phyloP scores from a whole-genome alignment of 768 basidiomycete species.

The Chiua virens region DNA sequence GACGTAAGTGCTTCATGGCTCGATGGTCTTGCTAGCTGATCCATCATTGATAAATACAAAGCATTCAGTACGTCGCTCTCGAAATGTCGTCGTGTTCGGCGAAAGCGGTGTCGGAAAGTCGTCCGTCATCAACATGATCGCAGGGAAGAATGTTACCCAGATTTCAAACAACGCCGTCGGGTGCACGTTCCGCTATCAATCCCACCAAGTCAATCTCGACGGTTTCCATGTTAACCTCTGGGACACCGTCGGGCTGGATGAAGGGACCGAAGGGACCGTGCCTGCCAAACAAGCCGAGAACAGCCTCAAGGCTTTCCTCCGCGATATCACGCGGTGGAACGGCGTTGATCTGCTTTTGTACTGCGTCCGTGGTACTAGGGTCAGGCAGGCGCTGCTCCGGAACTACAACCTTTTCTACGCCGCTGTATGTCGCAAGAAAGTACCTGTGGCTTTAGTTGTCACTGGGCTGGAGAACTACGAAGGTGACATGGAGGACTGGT shows the following conservation, averaged over 20 bases:
- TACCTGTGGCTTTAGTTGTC: conserved; percentile 34
- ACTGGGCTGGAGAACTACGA: conserved; percentile 37
- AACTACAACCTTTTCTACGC: conserved; percentile 33
- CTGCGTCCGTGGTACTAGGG: conserved; percentile 35
- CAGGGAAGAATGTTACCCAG: conserved; percentile 22
- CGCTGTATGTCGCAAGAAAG: conserved; percentile 30
- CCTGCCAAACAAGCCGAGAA: conserved; percentile 25
- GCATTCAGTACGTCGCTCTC: conserved; percentile 5
- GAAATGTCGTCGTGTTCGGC: conserved; percentile 43
- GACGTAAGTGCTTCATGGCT: conserved; percentile 6
- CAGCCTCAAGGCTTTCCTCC: conserved; percentile 33
- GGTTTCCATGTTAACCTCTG: conserved; percentile 24
- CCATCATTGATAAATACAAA: conserved; percentile 4
- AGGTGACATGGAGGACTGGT: conserved; percentile 39
- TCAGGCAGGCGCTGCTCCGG: conserved; percentile 24
- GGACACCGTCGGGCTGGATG: conserved; percentile 36
- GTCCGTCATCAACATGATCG: conserved; percentile 42
- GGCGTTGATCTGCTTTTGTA: conserved; percentile 34
- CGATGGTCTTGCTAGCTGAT: neutral
- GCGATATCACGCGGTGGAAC: conserved; percentile 24
- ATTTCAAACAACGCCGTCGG: conserved; percentile 33
- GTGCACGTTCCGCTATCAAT: conserved; percentile 32
- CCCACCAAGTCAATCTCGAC: conserved; percentile 24
- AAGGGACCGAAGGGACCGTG: conserved; percentile 28
- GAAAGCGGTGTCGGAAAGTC: conserved; percentile 42